Percentiles rank a stretch among this genome's conserved stretches.
Conservation (phyloP, 768 basidiomycete species). For the Lentinula sp. region DNA sequence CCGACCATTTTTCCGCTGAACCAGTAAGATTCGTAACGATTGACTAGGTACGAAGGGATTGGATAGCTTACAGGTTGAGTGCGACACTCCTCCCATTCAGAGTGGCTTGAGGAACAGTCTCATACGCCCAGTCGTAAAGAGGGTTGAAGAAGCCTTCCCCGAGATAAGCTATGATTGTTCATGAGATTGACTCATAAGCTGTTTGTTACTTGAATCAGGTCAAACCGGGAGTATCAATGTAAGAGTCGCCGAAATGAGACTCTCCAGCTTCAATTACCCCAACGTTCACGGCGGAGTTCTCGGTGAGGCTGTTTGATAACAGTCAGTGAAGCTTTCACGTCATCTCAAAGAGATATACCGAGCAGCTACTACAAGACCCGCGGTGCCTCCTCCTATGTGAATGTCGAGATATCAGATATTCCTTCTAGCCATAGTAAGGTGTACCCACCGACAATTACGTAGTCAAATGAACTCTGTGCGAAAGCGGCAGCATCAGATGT, state of each 20-base stretch:
- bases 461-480: background rate
- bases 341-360: background rate
- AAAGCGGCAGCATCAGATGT: background rate
- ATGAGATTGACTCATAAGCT: background rate
- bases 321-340: background rate
- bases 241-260: conserved; percentile 9
- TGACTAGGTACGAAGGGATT: background rate
- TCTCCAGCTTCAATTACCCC: conserved; percentile 16
- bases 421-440: no score
- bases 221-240: conserved; percentile 13
- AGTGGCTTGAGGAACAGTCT: conserved; percentile 9
- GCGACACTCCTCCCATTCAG: background rate
- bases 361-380: conserved; percentile 13
- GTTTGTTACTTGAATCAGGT: background rate
- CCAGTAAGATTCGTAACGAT: background rate
- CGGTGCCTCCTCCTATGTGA: conserved; percentile 10
- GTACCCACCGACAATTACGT: background rate
- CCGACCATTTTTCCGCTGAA: conserved; percentile 17
- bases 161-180: background rate
- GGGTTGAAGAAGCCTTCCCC: conserved; percentile 11
- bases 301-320: background rate
- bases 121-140: conserved; percentile 13
- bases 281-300: conserved; percentile 9
- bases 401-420: background rate
- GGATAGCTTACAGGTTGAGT: background rate